Evolutionary conservation across 345 rosid species (phyloP).

Genomic region (Populus alba): DNA sequence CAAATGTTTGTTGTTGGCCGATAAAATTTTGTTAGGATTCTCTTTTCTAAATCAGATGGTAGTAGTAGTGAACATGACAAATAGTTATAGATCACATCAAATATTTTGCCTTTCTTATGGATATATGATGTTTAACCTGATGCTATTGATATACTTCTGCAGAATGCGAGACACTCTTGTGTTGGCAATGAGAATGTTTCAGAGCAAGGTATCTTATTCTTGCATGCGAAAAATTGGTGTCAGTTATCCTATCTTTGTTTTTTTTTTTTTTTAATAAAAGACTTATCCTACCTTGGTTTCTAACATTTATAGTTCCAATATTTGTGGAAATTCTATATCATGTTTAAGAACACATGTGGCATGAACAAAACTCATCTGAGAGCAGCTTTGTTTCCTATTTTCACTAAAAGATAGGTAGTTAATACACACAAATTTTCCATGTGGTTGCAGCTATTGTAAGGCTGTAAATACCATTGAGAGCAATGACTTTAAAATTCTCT

Average conservation of each 20-base stretch:
- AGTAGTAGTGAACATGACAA: no score
- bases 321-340: no score
- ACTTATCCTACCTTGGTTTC: neutral
- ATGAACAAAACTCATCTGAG: neutral
- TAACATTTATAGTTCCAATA: neutral
- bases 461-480: neutral
- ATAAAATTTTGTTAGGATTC: no score
- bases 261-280: neutral
- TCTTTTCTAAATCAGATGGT: no score
- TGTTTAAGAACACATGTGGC: neutral
- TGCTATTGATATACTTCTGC: neutral
- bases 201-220: constrained; percentile 22
- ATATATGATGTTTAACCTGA: neutral
- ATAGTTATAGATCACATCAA: neutral
- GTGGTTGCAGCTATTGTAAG: neutral
- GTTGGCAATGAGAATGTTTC: constrained; percentile 29
- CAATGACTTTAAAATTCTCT: neutral
- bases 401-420: neutral
- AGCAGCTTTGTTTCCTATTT: neutral
- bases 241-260: neutral
- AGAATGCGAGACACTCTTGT: constrained; percentile 30
- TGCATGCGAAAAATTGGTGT: neutral
- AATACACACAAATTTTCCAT: neutral
- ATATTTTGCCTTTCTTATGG: neutral
- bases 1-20: no score